Evolutionary conservation across 371 early-diverging fungal genomes (phyloP).

Genomic region (Mucor circinelloides): DNA sequence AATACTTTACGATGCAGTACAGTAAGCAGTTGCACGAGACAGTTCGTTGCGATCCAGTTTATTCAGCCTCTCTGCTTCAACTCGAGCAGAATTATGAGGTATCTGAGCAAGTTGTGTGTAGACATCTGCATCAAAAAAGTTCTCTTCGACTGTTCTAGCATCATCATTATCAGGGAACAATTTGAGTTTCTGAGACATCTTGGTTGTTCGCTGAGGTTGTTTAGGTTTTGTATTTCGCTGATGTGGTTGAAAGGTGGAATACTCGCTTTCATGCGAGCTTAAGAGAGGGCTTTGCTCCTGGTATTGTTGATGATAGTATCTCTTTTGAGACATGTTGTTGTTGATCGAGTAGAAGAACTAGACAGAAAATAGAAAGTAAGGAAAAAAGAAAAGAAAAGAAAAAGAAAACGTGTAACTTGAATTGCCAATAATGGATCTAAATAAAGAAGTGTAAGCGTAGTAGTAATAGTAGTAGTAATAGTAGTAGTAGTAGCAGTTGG

Average conservation of each 20-base stretch:
- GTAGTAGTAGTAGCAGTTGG: background rate
- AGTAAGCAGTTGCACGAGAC: conserved; percentile 86
- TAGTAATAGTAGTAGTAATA: background rate
- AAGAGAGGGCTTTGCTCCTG: background rate
- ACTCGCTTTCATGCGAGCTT: background rate
- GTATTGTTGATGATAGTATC: background rate
- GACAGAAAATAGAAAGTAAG: background rate
- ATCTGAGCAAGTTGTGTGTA: conserved; percentile 51
- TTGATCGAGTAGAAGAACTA: background rate
- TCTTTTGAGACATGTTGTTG: background rate
- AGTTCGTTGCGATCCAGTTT: conserved; percentile 44
- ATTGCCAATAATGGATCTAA: background rate
- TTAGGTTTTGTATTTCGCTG: background rate
- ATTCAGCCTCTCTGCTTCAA: conserved; percentile 46
- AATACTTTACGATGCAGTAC: conserved; percentile 68
- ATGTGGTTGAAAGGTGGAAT: background rate
- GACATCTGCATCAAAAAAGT: conserved; percentile 32
- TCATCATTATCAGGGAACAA: conserved; percentile 85
- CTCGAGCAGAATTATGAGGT: conserved; percentile 43
- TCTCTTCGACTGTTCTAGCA: conserved; percentile 25
- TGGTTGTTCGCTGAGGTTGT: conserved; percentile 79
- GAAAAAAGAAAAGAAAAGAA: background rate
- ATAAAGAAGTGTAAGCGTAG: background rate
- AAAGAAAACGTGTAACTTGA: conserved; percentile 1
- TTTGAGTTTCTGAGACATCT: conserved; percentile 86